Evolutionary conservation across 2,329 filamentous ascomycete species (phyloP), one percentile per base, ranked within the genome.

Genomic region (Sporothrix schenckii): DNA sequence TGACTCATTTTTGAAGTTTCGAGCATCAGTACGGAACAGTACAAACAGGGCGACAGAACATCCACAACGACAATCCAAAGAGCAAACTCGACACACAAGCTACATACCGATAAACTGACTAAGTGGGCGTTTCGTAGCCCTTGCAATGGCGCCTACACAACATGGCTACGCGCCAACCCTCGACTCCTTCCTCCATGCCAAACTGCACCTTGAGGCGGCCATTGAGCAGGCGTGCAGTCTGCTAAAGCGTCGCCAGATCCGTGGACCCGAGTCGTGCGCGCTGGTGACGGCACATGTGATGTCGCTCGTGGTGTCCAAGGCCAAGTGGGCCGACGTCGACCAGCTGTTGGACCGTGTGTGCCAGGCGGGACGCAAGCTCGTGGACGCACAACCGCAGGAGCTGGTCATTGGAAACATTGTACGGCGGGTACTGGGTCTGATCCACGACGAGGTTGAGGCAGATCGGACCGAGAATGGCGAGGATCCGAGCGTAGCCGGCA

Each of bases 361-460:
- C 74, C 86, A 89, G 72, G 89, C 94, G 30, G 95, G 95, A 70
- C 87, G 89, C 75, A 88, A 89, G 69, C 85, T 99, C 56, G 89
- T 91, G 49, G 88, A 91, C 69, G 94, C 95, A 9, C 93, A 97
- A 76, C 94, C 94, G 19, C 88, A 91, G 72, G 95, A 98, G 81
- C 90, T 97, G 75, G 92, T 93, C 5, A 93, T 97, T 58, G 94
- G 93, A 68, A 99, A 99, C 77, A 94, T 99, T 75, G 92, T 97
- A 61, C 89, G 94, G 72, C 89, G 95, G 73, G 92, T 98, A 2
- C 83, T 99, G 50, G 92, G 93, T 56, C 85, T 99, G 73, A 95
- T 99, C 74, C 89, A 95, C 67, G 94, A 97, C 77, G 94, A 98
- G 77, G 91, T 92, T 52, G 90, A 92, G 75, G 92, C 96, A 76